Evolutionary conservation across 345 rosid genomes (phyloP), one percentile per base, ranked within the genome.

Genomic region (Arabidopsis arenosa): DNA sequence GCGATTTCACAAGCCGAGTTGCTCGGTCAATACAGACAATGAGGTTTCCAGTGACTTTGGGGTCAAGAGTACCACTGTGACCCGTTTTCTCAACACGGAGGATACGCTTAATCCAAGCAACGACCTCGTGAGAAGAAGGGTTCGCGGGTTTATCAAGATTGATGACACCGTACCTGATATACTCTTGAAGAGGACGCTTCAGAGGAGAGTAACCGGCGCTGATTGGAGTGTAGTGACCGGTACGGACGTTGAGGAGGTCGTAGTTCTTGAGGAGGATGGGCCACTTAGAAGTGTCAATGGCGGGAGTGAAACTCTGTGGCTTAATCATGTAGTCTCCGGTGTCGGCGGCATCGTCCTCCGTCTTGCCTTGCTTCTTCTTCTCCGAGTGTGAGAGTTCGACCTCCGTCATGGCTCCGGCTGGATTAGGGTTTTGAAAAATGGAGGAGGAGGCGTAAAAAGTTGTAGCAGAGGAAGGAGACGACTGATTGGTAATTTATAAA

Each of bases 161-260:
- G 63, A 94, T 58, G 39, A 94, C 47, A 10, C 98, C 97, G 78
- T 94, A 94, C 80, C 89, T 83, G 81, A 92, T 83, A 79, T 93
- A 93, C 9, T 91, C 96, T 28, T 77, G 83, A 4, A 91, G 85
- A 0, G 98, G 98, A 0, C 97, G 96, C 68, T 91, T 93, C 60
- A 93, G 93, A 6, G 98, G 98, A 18, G 94, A 91, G 92, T 69
- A 80, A 11, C 98, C 98, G 56, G 83, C 70, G 15, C 91, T 83
- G n/a, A 93, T 83, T 4, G 98, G 98, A 7, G 98, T 93, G 87
- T 91, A 93, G 88, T 93, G 98, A 0, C 98, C 98, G 21, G 97
- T 93, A 18, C 98, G 91, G 12, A 91, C 90, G 76, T 93, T 93
- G 83, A 94, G 98, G 37, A 83, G 91, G 82, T 86, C 84, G 75